Percentiles rank a stretch among this genome's conserved stretches.
Evolutionary conservation across 306 rosid genomes (phyloP).

Genomic region (Inga laurina): DNA sequence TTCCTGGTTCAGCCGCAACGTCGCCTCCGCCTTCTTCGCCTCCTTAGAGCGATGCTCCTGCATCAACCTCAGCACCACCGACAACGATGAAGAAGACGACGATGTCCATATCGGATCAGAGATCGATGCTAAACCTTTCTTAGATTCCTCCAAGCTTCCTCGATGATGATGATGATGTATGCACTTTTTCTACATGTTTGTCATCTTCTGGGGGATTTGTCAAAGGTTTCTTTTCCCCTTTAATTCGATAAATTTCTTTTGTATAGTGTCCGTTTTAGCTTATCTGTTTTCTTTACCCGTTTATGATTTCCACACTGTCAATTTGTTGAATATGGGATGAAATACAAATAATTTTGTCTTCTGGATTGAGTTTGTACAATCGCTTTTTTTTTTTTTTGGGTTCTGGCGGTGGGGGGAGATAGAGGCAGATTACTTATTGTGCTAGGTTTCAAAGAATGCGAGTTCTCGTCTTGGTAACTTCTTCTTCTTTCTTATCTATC

Average conservation of each 20-base stretch:
- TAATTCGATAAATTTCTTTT: not conserved
- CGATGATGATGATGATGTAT: not conserved
- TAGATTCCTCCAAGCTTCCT: conserved; percentile 9
- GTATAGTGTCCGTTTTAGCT: not conserved
- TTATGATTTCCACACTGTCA: not conserved
- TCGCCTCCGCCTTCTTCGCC: conserved; percentile 63
- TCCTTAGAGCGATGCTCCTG: conserved; percentile 77
- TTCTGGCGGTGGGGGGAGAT: not conserved
- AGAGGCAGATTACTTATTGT: not conserved
- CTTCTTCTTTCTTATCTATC: not conserved
- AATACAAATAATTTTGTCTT: not conserved
- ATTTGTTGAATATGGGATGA: not conserved
- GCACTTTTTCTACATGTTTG: not conserved
- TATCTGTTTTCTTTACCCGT: not conserved
- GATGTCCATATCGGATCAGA: conserved; percentile 25
- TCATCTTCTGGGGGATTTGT: not conserved
- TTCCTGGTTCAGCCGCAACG: conserved; percentile 55
- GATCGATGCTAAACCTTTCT: not conserved
- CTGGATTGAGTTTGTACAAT: not conserved
- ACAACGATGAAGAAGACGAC: conserved; percentile 51
- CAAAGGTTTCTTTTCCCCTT: not conserved
- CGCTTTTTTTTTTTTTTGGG: not conserved
- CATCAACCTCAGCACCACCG: conserved; percentile 67
- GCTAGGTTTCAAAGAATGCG: not conserved
- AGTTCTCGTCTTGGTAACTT: conserved; percentile 58